Conservation (phyloP, 2,329 filamentous ascomycete genomes). For the Cladophialophora exuberans region DNA sequence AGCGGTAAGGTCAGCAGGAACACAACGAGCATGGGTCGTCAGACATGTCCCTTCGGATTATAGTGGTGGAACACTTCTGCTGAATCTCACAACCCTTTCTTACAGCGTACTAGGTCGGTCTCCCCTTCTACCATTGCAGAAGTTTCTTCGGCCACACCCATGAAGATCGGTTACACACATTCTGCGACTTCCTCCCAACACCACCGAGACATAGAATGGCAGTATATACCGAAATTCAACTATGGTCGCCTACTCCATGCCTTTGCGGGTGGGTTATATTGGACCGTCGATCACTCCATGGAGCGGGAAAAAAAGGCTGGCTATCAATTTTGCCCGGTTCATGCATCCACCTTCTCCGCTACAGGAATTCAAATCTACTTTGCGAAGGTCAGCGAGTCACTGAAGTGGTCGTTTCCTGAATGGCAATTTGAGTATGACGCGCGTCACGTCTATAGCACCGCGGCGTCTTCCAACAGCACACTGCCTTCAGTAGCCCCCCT, state of each 20-base stretch:
- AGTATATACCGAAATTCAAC: constrained; percentile 2
- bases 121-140: constrained; percentile 2
- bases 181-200: constrained; percentile 7
- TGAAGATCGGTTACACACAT: constrained; percentile 2
- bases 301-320: constrained; percentile 4
- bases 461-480: neutral
- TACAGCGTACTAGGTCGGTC: constrained; percentile 1
- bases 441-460: neutral
- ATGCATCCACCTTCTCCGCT: neutral
- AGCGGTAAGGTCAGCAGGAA: neutral
- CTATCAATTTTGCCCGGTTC: constrained; percentile 1
- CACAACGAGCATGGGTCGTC: constrained; percentile 2
- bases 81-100: neutral
- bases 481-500: neutral
- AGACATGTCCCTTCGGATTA: constrained; percentile 4
- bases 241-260: constrained; percentile 4
- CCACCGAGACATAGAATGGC: neutral
- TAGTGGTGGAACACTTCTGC: neutral
- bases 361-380: constrained; percentile 5
- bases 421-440: constrained; percentile 6
- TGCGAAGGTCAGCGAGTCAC: constrained; percentile 1
- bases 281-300: neutral
- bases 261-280: constrained; percentile 1
- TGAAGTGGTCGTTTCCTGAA: neutral
- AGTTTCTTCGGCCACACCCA: constrained; percentile 7